Base-by-base conservation (phyloP, 306 rosid genomes). In the Fragaria nilgerrensis region DNA sequence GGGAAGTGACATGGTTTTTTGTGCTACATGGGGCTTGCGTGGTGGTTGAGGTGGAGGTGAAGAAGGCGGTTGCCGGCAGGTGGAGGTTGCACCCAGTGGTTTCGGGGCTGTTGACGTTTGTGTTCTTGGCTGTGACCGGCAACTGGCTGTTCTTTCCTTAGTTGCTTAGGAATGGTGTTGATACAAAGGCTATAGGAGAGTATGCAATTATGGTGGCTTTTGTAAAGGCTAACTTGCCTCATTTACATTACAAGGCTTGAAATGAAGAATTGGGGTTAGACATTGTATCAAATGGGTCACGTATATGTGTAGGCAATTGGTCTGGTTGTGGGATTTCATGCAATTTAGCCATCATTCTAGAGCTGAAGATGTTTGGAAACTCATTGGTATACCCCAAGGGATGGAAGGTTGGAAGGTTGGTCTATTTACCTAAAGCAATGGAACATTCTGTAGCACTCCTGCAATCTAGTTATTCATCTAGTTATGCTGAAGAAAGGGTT, bases 1-100 rank as follows among this genome's bases (percentile, higher is more conserved):
- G 97, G 97, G 97, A 94, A 43, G 97, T 89, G 73, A 86, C 91
- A 16, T 74, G 80, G 65, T 94, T 92, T 48, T 92, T 90, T 27
- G 72, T 89, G 37, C 52, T 92, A 0, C 97, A 94, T 0, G 98
- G 98, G 1, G 7, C 58, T 3, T 86, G 88, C 75, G 61, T 75
- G 7, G 88, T 64, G 0, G 69, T 49, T 2, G 96, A 94, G 92
- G 80, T 85, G 74, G 87, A 11, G 53, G 88, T 8, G 32, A 94
- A 92, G 83, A 89, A 64, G 76, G 78, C 22, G 9, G 4, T 48
- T 15, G 9, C 77, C 0, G 72, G 59, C 0, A 86, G 71, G 74
- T 85, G 94, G 93, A 32, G 78, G 81, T 6, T 88, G 77, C 85
- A 78, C 23, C 61, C 63, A 1, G 75, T 14, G 7, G 76, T 89